Conservation (phyloP, 148 eudicot species). For the Spergularia bocconei region DNA sequence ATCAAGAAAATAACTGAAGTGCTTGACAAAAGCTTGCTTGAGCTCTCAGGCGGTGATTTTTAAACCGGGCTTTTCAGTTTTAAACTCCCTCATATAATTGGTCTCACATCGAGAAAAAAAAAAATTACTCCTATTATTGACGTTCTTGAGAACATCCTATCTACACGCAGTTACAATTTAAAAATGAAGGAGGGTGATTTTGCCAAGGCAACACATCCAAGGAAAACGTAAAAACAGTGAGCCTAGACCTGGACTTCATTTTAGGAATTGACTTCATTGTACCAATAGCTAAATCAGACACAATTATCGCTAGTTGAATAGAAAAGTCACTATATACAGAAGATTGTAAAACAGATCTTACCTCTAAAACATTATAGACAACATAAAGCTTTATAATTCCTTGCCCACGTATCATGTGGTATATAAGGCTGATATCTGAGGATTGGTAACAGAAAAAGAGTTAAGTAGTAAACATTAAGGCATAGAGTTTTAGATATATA, state of each 20-base stretch:
- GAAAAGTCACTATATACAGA: neutral
- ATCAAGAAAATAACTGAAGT: no score
- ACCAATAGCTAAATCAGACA: slow-evolving; percentile 14
- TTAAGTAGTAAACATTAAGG: slow-evolving; percentile 7
- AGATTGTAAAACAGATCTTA: slow-evolving; percentile 18
- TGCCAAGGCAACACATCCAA: no score
- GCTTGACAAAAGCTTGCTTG: no score
- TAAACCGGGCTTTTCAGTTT: no score
- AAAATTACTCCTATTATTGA: no score
- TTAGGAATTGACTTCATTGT: neutral
- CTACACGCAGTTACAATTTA: no score
- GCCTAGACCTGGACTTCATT: neutral
- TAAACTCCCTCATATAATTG: no score
- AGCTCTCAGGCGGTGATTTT: no score
- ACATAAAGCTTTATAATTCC: slow-evolving; percentile 92
- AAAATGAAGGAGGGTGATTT: no score
- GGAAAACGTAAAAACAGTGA: neutral
- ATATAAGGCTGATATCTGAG: slow-evolving; percentile 96
- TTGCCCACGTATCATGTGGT: slow-evolving; percentile 99
- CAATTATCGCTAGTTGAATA: no score
- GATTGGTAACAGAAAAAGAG: slow-evolving; percentile 13
- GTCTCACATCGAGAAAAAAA: no score
- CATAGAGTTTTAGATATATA: neutral
- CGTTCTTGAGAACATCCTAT: no score
- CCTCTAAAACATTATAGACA: slow-evolving; percentile 98